A percentile compares a stretch with the other conserved stretches of the same genome.
These are phyloP conservation scores for Patellifolia procumbens DNA, from an alignment of 179 eudicot genomes.

Conservation along the genomic window DNA sequence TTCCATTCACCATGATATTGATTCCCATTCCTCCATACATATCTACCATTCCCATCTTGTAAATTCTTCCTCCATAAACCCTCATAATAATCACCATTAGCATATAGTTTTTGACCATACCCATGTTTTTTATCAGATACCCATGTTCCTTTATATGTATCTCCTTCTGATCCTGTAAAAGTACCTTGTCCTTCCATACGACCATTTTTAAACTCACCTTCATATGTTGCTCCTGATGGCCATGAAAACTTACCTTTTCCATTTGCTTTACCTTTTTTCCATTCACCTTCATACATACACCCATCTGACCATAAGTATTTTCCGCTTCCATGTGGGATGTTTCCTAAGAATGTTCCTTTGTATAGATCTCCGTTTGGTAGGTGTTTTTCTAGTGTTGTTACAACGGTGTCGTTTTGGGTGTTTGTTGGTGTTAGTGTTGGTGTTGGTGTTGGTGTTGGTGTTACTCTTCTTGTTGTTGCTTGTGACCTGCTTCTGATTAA, in stretches of 20 bases:
- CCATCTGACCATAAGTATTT: conserved; percentile 89
- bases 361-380: conserved; percentile 92
- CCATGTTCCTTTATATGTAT: conserved; percentile 72
- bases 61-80: conserved; percentile 64
- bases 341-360: conserved; percentile 67
- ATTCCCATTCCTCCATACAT: conserved; percentile 77
- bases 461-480: conserved; percentile 44
- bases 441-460: conserved; percentile 46
- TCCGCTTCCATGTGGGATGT: conserved; percentile 70
- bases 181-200: conserved; percentile 88
- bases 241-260: conserved; percentile 87
- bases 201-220: conserved; percentile 80
- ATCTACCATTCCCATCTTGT: conserved; percentile 74
- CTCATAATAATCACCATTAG: conserved; percentile 82
- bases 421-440: conserved; percentile 47
- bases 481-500: conserved; percentile 46
- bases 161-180: conserved; percentile 74
- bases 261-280: conserved; percentile 75
- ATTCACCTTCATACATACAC: conserved; percentile 84
- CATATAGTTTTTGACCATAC: conserved; percentile 62
- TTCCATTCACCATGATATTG: conserved; percentile 76
- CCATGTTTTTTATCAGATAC: conserved; percentile 64
- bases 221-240: conserved; percentile 88
- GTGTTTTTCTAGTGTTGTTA: conserved; percentile 41
- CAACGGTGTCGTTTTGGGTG: conserved; percentile 10